Base-by-base conservation (phyloP, 1,139 yeast species). In the Candida sanyaensis region DNA sequence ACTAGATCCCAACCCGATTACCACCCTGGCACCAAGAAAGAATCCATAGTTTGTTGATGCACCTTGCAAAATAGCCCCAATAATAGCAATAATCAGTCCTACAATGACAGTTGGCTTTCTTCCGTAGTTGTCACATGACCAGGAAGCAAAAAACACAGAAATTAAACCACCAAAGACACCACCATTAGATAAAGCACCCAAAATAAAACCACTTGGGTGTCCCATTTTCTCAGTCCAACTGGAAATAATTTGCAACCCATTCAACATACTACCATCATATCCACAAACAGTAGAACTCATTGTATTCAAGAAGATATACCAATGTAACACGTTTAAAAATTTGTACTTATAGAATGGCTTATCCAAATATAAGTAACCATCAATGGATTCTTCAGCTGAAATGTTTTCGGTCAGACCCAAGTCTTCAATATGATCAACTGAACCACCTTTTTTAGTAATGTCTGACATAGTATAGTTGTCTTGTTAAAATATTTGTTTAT, bases 191-290 rank as follows among this genome's bases (percentile, higher is more conserved):
- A 78, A 65, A 26, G 78, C 76, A 45, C 83, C 83, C 42, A 78
- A 64, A 12, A 62, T 61, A 30, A 69, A 68, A 49, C 81, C 80
- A 7, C 60, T 48, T 12, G 81, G 82, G 36, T 65, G 46, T 45
- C 70, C 71, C 66, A 78, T 66, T 36, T 64, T 59, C 24, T 52
- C 48, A 27, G 55, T 52, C 79, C 80, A 76, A 24, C 55, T 54
- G 0, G 57, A 55, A 49, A 78, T 63, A 8, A 77, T 62, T 58
- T 78, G 83, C 48, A 80, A 65, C 38, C 81, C 81, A 55, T 79
- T 80, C 62, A 79, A 61, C 65, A 79, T 63, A 6, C 79, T 72
- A 37, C 81, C 80, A 62, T 80, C 84, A 52, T 69, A 80, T 23
- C 84, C 84, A 41, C 69, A 72, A 52, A 72, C 75, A 28, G 81